A percentile compares a stretch with the other conserved stretches of the same genome.
Conservation (phyloP, 306 rosid species). For the Vigna hirtella region DNA sequence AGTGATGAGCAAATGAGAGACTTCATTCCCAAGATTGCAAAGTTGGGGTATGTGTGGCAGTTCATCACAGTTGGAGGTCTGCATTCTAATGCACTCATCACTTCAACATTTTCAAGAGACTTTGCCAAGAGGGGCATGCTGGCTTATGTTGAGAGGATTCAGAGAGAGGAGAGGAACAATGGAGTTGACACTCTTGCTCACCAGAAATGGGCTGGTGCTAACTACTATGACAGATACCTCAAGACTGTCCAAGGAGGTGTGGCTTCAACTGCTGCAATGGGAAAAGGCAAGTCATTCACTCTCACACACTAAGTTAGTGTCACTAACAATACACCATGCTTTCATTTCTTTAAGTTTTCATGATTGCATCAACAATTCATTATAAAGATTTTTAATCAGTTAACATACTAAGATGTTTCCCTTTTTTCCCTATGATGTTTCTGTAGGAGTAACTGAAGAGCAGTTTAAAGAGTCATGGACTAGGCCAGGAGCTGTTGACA, state of each 20-base stretch:
- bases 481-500: conserved; percentile 69
- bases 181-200: conserved; percentile 96
- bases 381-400: neutral
- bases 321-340: neutral
- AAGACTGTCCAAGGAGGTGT: conserved; percentile 97
- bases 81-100: conserved; percentile 83
- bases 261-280: conserved; percentile 98
- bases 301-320: neutral
- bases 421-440: neutral
- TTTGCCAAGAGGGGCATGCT: conserved; percentile 87
- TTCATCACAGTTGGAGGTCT: conserved; percentile 91
- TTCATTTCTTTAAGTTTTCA: too few relatives aligned
- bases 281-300: conserved; percentile 67
- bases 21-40: conserved; percentile 84
- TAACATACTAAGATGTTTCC: neutral
- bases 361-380: too few relatives aligned
- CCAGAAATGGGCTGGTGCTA: conserved; percentile 99
- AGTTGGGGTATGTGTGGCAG: conserved; percentile 91
- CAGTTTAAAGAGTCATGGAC: conserved; percentile 95
- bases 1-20: conserved; percentile 73
- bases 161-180: conserved; percentile 92
- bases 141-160: conserved; percentile 94
- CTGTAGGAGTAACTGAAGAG: conserved; percentile 91
- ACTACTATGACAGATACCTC: conserved; percentile 87
- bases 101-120: conserved; percentile 80